Evolutionary conservation across 495 filamentous ascomycete genomes (phyloP), one percentile per base, ranked within the genome.

Genomic region (Parachaetomium inaequale): DNA sequence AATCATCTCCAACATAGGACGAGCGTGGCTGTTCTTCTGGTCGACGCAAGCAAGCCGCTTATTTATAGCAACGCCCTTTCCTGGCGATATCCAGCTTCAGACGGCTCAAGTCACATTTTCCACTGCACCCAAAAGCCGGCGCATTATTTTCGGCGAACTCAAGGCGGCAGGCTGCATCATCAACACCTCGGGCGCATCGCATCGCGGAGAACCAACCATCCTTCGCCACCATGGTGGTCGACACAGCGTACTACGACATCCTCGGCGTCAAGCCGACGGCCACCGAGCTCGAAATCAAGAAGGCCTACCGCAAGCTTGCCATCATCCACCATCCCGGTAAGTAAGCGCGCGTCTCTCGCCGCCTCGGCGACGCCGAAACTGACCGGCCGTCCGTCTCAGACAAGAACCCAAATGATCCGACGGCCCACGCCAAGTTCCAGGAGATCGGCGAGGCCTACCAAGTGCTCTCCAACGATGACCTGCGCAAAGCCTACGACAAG

Each of bases 371-470:
- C 17, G 1, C 28, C 29, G 12, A 28, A 21, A 62, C 69, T 66
- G 55, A 66, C 61, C 28, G 36, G 51, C 51, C 32, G 17, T 38
- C 26, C 21, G 56, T 15, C 31, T 34, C 61, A 93, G 94, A 99
- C 76, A 99, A 99, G 80, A 99, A 99, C 74, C 94, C 95, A 55
- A 91, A 91, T 61, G 95, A 99, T 70, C 92, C 93, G 55, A 91
- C 87, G n/a, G 94, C 94, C 26, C 89, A 96, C 76, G 87, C 84
- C 61, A 90, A 89, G 64, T 99, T 99, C 76, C 94, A 99, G 78
- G 85, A 84, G 28, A 96, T 98, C 67, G 93, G 94, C 59, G 95
- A 98, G 77, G 94, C 94, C 45, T 99, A 99, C 74, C 94, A 99
- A 79, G 93, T 99, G 45, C 85, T 99, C 58, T 93, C 89, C 68